These are phyloP conservation scores for Nakaseomyces glabratus DNA, from an alignment of 1,139 yeast genomes.

Conservation along the genomic window DNA sequence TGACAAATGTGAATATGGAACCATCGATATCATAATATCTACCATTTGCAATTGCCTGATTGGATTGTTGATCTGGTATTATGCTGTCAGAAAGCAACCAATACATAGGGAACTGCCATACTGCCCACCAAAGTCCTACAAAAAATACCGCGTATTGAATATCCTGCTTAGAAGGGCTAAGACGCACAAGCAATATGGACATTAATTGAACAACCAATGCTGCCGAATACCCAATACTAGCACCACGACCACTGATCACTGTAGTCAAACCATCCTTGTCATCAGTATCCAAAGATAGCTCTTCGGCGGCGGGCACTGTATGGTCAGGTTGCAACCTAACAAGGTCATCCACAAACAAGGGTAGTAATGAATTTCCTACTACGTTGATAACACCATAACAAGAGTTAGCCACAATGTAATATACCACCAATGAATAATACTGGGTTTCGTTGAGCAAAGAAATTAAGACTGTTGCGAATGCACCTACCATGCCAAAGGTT, in stretches of 20 bases:
- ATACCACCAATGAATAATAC: conserved; percentile 46
- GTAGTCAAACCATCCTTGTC: conserved; percentile 34
- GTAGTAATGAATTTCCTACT: conserved; percentile 64
- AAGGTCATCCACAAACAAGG: conserved; percentile 39
- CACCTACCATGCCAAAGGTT: conserved; percentile 48
- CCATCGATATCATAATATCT: neutral
- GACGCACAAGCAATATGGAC: conserved; percentile 43
- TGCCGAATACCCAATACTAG: conserved; percentile 55
- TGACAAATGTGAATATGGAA: conserved; percentile 29
- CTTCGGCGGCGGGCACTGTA: conserved; percentile 6
- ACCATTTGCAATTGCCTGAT: neutral
- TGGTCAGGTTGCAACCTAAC: conserved; percentile 13
- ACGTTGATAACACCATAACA: conserved; percentile 66
- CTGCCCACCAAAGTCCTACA: conserved; percentile 65
- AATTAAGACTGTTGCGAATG: conserved; percentile 41
- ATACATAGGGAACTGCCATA: conserved; percentile 52
- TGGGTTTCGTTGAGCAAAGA: conserved; percentile 37
- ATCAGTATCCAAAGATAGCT: conserved; percentile 34
- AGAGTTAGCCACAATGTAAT: conserved; percentile 54
- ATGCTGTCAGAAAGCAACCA: conserved; percentile 34
- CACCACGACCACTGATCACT: conserved; percentile 52
- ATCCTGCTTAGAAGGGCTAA: conserved; percentile 38
- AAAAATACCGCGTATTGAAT: conserved; percentile 47
- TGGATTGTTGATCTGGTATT: neutral
- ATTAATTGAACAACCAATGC: conserved; percentile 53